A percentile compares a stretch with the other conserved stretches of the same genome.
Evolutionary conservation across 2,329 filamentous ascomycete genomes (phyloP).

Genomic region (Beauveria pseudobassiana): DNA sequence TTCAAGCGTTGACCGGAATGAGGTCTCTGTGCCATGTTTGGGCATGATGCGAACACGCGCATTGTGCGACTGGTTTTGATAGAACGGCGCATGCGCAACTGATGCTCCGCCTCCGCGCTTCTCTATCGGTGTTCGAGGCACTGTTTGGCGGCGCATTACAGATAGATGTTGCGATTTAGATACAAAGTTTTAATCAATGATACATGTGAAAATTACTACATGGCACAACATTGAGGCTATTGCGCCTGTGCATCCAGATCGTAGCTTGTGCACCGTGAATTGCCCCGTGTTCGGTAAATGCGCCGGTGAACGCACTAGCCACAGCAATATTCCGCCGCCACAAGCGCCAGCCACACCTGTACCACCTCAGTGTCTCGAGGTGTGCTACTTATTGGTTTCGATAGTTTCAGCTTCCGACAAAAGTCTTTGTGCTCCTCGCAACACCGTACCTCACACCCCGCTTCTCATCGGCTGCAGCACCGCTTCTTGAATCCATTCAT

Average conservation of each 20-base stretch:
- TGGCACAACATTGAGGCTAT: not conserved
- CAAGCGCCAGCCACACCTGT: not conserved
- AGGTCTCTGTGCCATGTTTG: not conserved
- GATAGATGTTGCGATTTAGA: conserved; percentile 7
- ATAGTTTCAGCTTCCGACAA: not conserved
- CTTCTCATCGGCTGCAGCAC: not conserved
- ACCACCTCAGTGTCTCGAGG: not conserved
- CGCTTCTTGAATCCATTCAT: not conserved
- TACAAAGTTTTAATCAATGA: conserved; percentile 11
- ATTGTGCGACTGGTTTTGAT: conserved; percentile 4
- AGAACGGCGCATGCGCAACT: conserved; percentile 9
- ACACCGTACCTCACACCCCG: not conserved
- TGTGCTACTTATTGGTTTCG: not conserved
- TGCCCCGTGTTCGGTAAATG: not conserved
- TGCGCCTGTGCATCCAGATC: not conserved
- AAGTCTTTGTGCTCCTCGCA: not conserved
- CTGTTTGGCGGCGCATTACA: not conserved
- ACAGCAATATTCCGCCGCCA: not conserved
- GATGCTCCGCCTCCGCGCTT: conserved; percentile 10
- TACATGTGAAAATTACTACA: not conserved
- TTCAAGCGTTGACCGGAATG: conserved; percentile 8
- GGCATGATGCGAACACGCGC: not conserved
- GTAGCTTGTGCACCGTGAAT: not conserved
- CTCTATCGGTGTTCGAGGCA: not conserved
- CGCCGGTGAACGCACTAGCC: not conserved